These are phyloP conservation scores for Rhizophagus sp. DNA, from an alignment of 192 early-diverging fungal genomes.

Conservation along the genomic window DNA sequence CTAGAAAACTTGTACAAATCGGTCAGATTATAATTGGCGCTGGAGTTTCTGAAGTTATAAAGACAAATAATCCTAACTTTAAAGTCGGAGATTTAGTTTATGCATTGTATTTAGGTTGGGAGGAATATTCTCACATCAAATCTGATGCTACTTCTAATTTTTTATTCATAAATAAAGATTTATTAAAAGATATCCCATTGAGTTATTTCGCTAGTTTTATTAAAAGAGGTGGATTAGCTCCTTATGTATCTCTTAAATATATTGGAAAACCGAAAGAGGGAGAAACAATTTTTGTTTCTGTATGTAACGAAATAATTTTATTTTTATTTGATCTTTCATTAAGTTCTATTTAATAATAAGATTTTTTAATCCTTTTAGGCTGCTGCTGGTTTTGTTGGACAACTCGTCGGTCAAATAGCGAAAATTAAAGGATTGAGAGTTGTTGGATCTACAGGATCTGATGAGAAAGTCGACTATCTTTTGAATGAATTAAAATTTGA, in stretches of 20 bases:
- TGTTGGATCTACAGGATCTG: conserved; percentile 73
- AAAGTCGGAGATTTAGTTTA: conserved; percentile 66
- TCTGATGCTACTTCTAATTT: conserved; percentile 54
- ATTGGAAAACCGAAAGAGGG: conserved; percentile 75
- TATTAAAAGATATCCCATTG: conserved; percentile 39
- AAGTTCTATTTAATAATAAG: not conserved
- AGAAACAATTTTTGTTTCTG: conserved; percentile 75
- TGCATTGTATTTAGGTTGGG: conserved; percentile 37
- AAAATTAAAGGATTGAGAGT: conserved; percentile 71
- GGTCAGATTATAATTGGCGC: conserved; percentile 64
- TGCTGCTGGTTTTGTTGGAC: conserved; percentile 80
- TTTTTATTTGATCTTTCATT: too few species aligned
- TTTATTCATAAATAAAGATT: conserved; percentile 76
- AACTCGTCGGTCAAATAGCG: conserved; percentile 73
- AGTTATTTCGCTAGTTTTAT: conserved; percentile 11
- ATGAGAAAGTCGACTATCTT: conserved; percentile 72
- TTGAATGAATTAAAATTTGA: conserved; percentile 67
- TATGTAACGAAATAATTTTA: conserved; percentile 30
- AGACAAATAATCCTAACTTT: conserved; percentile 59
- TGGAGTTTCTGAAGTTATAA: conserved; percentile 65
- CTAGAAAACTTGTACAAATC: conserved; percentile 9
- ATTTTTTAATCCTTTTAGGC: conserved; percentile 42
- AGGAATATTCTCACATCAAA: conserved; percentile 42
- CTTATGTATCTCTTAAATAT: conserved; percentile 47
- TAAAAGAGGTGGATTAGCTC: conserved; percentile 21